Evolutionary conservation across 202 grass and related monocot genomes (phyloP).

Genomic region (Setaria italica): DNA sequence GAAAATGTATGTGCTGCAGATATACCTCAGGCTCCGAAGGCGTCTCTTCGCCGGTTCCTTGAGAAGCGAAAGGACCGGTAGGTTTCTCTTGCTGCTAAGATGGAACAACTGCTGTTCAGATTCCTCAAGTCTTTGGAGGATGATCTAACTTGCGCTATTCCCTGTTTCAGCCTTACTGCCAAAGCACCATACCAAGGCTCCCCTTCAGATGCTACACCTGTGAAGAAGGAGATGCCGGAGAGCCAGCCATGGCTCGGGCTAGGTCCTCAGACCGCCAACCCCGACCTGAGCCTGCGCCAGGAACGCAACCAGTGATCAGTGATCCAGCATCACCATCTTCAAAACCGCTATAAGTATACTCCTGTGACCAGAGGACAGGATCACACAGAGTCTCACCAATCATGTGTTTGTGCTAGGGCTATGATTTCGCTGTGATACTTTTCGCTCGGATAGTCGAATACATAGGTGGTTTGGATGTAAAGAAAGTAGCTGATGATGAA

Average conservation of each 20-base stretch:
- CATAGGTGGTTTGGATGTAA: slow-evolving; percentile 40
- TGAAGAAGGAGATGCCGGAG: slow-evolving; percentile 55
- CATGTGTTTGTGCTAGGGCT: slow-evolving; percentile 23
- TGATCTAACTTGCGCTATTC: background rate
- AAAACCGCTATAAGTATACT: background rate
- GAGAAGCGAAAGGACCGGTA: slow-evolving; percentile 93
- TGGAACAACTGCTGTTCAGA: background rate
- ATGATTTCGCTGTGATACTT: background rate
- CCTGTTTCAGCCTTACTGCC: slow-evolving; percentile 52
- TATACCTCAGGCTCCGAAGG: slow-evolving; percentile 70
- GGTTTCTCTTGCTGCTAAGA: slow-evolving; percentile 12
- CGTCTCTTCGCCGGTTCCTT: slow-evolving; percentile 78
- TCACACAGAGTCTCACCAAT: background rate
- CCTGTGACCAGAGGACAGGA: slow-evolving; percentile 2
- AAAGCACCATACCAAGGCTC: slow-evolving; percentile 62
- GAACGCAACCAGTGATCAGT: slow-evolving; percentile 11
- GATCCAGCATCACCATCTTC: background rate
- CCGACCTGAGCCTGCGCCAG: slow-evolving; percentile 19
- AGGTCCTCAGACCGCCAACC: slow-evolving; percentile 35
- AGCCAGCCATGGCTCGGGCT: slow-evolving; percentile 69
- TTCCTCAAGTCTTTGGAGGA: background rate
- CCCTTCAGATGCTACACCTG: slow-evolving; percentile 30
- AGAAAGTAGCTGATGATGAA: slow-evolving; percentile 35
- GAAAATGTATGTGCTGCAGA: slow-evolving; percentile 50
- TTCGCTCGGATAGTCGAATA: background rate